Conservation (phyloP, 345 rosid genomes). For the Hibiscus trionum region DNA sequence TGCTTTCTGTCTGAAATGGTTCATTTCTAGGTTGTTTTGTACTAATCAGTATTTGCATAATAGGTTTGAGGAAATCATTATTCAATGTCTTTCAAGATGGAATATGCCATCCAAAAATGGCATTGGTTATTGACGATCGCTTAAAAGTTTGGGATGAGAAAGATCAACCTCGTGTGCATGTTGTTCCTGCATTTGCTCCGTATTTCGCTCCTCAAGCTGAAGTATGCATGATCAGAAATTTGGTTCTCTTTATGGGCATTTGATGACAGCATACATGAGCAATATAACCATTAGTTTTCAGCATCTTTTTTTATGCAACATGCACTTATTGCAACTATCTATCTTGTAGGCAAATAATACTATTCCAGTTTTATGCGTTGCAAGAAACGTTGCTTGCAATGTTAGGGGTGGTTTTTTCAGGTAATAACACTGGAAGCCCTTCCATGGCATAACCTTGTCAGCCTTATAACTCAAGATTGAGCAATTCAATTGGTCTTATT, state of each 20-base stretch:
- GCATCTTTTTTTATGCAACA: constrained; percentile 4
- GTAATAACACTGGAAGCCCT: constrained; percentile 30
- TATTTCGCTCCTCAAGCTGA: constrained; percentile 97
- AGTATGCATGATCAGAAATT: constrained; percentile 32
- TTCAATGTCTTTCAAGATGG: constrained; percentile 87
- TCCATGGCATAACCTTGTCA: too few relatives aligned
- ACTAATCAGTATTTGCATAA: constrained; percentile 2
- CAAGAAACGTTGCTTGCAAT: constrained; percentile 93
- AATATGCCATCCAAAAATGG: constrained; percentile 94
- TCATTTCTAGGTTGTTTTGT: neutral
- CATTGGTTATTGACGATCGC: constrained; percentile 94
- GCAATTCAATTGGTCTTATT: constrained; percentile 6
- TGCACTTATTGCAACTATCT: constrained; percentile 22
- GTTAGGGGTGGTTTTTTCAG: constrained; percentile 96
- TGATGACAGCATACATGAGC: neutral
- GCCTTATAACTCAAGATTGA: neutral
- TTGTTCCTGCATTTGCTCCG: constrained; percentile 98
- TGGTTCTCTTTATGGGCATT: constrained; percentile 2
- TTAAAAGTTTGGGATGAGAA: constrained; percentile 97
- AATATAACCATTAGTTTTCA: neutral
- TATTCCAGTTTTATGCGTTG: constrained; percentile 79
- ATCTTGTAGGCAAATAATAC: constrained; percentile 57
- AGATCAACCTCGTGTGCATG: constrained; percentile 97
- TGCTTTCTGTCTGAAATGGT: neutral
- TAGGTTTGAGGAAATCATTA: constrained; percentile 76